Conservation (phyloP, 495 filamentous ascomycete genomes). For the Cenococcum geophilum region DNA sequence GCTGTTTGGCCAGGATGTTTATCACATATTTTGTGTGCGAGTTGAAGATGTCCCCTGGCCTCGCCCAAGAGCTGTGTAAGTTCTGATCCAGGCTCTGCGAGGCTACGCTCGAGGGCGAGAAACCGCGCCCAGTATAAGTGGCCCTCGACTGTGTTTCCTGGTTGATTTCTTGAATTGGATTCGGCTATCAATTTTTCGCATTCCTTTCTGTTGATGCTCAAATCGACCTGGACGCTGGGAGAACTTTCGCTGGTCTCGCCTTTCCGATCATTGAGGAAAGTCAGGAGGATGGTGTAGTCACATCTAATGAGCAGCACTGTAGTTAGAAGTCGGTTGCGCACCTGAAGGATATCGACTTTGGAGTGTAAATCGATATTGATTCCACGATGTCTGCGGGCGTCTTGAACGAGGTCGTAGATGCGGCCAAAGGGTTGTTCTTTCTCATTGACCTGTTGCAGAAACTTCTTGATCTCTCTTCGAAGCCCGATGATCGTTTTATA, state of each 20-base stretch:
- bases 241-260: too few species aligned
- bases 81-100: neutral
- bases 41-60: conserved; percentile 24
- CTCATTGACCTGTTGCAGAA: conserved; percentile 42
- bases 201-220: conserved; percentile 18
- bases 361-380: conserved; percentile 40
- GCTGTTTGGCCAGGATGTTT: conserved; percentile 29
- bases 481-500: conserved; percentile 42
- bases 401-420: conserved; percentile 49
- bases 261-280: conserved; percentile 38
- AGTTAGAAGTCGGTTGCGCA: conserved; percentile 46
- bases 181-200: conserved; percentile 30
- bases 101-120: conserved; percentile 36
- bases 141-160: conserved; percentile 36
- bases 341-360: conserved; percentile 44
- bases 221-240: conserved; percentile 19
- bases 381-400: conserved; percentile 39
- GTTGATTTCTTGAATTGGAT: conserved; percentile 28
- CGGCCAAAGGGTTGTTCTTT: conserved; percentile 58
- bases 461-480: conserved; percentile 42
- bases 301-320: conserved; percentile 49
- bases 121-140: conserved; percentile 40
- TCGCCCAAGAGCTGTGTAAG: conserved; percentile 13
- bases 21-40: conserved; percentile 34
- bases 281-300: conserved; percentile 50